Conservation (phyloP, 148 eudicot species). For the Vaccinium myrtillus region DNA sequence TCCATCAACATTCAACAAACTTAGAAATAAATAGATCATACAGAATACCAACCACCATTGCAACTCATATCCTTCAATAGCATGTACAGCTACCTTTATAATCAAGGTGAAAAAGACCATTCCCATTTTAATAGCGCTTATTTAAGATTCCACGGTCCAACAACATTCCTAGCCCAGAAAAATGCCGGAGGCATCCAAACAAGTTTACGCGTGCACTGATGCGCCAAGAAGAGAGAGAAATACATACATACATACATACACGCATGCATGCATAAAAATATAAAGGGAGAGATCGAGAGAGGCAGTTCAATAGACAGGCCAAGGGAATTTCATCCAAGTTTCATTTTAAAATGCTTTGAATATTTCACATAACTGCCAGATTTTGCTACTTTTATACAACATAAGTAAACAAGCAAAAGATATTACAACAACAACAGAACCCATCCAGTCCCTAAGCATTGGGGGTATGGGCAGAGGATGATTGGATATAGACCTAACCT, state of each 20-base stretch:
- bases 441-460: too few relatives aligned
- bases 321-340: not conserved
- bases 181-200: not conserved
- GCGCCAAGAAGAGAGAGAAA: not conserved
- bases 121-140: not conserved
- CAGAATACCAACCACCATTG: not conserved
- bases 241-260: not conserved
- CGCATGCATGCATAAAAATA: not conserved
- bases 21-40: not conserved
- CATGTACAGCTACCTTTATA: not conserved
- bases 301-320: not conserved
- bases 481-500: too few relatives aligned
- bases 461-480: too few relatives aligned
- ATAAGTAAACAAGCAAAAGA: not conserved
- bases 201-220: not conserved
- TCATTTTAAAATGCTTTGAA: not conserved
- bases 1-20: not conserved
- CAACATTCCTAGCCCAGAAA: not conserved
- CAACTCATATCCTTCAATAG: not conserved
- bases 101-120: not conserved
- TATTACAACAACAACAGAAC: not conserved
- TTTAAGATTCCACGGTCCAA: not conserved
- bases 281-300: not conserved
- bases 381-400: not conserved
- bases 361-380: not conserved